Evolutionary conservation across 306 rosid genomes (phyloP), one percentile per base, ranked within the genome.

Genomic region (Citrullus amarus): DNA sequence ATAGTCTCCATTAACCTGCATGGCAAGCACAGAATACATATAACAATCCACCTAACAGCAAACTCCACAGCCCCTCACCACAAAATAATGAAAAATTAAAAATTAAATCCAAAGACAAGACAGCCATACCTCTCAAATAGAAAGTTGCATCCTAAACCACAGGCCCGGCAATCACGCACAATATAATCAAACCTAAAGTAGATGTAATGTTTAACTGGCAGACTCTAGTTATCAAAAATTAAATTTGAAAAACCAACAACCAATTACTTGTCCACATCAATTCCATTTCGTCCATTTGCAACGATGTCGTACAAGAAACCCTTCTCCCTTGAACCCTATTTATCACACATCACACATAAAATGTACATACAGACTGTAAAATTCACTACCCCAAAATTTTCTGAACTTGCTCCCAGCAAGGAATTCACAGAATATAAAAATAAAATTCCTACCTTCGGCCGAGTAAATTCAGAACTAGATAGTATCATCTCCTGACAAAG

Each of bases 251-350:
- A 3, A 78, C 20, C 58, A 57, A 56, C 66, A 73, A 13, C 76
- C 55, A 81, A 89, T 88, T 84, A 94, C 98, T 92, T 92, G 89
- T 95, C 98, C 82, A 95, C 98, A 89, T 95, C 98, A 81, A 95
- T 89, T 81, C 98, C 97, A 83, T 95, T 95, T 80, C 96, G 88
- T 59, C 98, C 98, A 87, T 95, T 95, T 81, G 98, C 98, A 85
- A 95, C 98, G 78, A 95, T 91, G 78, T 95, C 98, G 85, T 90
- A 95, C 80, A 95, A 81, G 89, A 95, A 94, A 58, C 81, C 71
- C 88, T 94, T 94, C 84, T 88, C 95, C 76, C 82, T 85, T 75
- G 96, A 85, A 54, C 89, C 87, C 97, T 95, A n/a, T 28, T 44
- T 51, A 9, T 44, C 12, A 44, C 39, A 36, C 39, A 66, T 20